These are phyloP conservation scores for Neurospora crassa DNA, from an alignment of 2,329 filamentous ascomycete species.

Conservation along the genomic window DNA sequence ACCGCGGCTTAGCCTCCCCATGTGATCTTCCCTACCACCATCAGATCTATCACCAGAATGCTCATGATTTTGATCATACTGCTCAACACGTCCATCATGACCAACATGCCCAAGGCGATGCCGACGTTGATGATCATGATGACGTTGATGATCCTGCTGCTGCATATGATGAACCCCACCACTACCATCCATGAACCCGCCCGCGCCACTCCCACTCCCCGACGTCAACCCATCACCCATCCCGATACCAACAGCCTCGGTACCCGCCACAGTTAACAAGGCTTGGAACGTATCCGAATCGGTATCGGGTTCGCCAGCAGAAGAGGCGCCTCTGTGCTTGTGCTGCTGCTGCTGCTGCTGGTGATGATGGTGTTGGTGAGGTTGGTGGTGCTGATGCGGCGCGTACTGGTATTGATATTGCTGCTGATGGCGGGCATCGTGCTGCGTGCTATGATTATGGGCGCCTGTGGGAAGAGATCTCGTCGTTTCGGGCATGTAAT, in stretches of 20 bases:
- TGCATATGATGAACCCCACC: background rate
- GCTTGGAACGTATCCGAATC: background rate
- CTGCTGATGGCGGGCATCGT: constrained; percentile 24
- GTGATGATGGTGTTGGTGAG: background rate
- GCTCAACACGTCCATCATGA: background rate
- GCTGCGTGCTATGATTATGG: constrained; percentile 15
- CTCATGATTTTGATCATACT: background rate
- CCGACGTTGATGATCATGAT: background rate
- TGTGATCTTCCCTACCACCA: background rate
- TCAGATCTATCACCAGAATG: background rate
- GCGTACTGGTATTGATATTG: constrained; percentile 26
- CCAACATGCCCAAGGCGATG: background rate
- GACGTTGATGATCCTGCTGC: background rate
- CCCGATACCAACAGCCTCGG: background rate
- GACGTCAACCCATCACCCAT: background rate
- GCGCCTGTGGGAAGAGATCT: background rate
- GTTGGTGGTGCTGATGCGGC: constrained; percentile 17
- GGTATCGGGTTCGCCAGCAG: background rate
- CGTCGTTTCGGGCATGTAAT: background rate
- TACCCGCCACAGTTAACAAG: background rate
- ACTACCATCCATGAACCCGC: background rate
- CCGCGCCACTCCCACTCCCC: background rate
- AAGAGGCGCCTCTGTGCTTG: background rate
- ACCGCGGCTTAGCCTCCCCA: background rate
- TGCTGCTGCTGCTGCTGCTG: background rate